Base-by-base conservation (phyloP, 2,329 filamentous ascomycete genomes). In the Herpotrichia juniperi region DNA sequence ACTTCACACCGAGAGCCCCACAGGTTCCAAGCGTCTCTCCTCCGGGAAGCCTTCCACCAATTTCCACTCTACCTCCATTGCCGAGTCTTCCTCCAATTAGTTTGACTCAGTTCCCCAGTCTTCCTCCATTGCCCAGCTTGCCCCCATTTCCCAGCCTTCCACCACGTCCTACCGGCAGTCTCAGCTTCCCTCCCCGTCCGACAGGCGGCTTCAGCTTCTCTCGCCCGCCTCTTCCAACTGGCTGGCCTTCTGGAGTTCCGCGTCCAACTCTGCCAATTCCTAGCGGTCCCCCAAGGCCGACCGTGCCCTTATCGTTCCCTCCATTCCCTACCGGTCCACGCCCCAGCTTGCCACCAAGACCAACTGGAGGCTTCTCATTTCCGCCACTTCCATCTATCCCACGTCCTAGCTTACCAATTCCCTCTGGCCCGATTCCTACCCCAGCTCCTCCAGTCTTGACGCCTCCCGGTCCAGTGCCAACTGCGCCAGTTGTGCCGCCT, bases 401-500 rank as follows among this genome's bases (percentile, higher is more conserved):
- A 19, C 42, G 42, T 10, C 42, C 42, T 17, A 45, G 42, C 25
- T 21, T 44, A 10, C 42, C 42, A 17, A 19, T 30, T 17, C 42
- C 42, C 5, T 8, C 42, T 4, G 21, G 19, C 19, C 24, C 42
- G 16, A 25, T 25, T 19, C 24, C 26, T 4, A 30, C 17, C 9
- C 37, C n/a, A n/a, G n/a, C n/a, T n/a, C n/a, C 22, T 19, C 37
- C 37, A 5, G 22, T 10, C 8, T 42, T 42, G 17, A n/a, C 37
- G 7, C 17, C 12, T 11, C 37, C 37, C 7, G 17, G 4, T 21
- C 26, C 26, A 28, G 37, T 42, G 21, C 37, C 37, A 7, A 7
- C 37, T 8, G 34, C 14, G 6, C 37, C 37, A 6, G n/a, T 16
- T n/a, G 21, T 14, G 21, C 7, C 11, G 3, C 37, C 21, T 6